Percentiles rank a stretch among this genome's conserved stretches.
Conservation (phyloP, 148 eudicot genomes). For the Heliosperma pusillum region DNA sequence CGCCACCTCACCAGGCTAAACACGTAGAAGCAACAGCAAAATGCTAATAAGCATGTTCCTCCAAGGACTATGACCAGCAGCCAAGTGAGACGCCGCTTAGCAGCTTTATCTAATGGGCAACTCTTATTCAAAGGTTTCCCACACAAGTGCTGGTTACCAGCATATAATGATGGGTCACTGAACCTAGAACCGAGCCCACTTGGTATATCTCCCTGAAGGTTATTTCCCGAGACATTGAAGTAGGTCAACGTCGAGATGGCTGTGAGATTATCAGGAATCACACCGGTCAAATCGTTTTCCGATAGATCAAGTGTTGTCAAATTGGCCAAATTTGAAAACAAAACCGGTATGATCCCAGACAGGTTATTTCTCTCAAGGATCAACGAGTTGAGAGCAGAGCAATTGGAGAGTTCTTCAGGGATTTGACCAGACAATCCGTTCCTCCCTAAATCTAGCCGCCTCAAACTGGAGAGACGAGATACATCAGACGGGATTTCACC, state of each 20-base stretch:
- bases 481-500: conserved; percentile 59
- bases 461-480: conserved; percentile 45
- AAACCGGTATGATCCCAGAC: conserved; percentile 58
- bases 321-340: conserved; percentile 44
- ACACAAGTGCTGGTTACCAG: conserved; percentile 49
- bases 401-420: conserved; percentile 48
- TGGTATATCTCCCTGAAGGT: conserved; percentile 76
- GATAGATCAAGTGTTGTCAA: conserved; percentile 60
- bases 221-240: conserved; percentile 59
- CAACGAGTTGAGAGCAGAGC: conserved; percentile 38
- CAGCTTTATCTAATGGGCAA: conserved; percentile 39
- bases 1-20: conserved; percentile 60
- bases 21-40: conserved; percentile 62
- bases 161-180: conserved; percentile 41
- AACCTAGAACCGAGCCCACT: conserved; percentile 41
- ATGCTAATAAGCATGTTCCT: conserved; percentile 40
- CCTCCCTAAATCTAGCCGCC: conserved; percentile 52
- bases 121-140: conserved; percentile 52
- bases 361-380: conserved; percentile 47
- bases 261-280: conserved; percentile 56
- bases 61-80: conserved; percentile 41
- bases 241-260: conserved; percentile 36
- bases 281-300: conserved; percentile 55
- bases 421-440: conserved; percentile 59
- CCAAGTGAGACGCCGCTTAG: conserved; percentile 41